phyloP scores from a whole-genome alignment of 768 basidiomycete species.

The Dacryopinax primogenitus region DNA sequence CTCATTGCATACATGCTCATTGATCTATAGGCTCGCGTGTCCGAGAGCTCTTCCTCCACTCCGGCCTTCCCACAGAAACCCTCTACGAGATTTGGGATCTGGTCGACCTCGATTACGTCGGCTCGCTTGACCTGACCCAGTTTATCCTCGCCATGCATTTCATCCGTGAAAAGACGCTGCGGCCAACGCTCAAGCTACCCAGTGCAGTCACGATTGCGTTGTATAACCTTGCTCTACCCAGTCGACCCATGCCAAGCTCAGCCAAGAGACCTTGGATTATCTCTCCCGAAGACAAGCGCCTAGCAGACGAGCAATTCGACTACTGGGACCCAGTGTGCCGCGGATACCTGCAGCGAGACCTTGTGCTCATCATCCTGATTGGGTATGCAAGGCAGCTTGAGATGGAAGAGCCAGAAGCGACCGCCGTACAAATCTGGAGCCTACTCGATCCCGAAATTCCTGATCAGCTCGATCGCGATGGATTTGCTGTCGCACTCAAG shows the following conservation, averaged over 20 bases:
- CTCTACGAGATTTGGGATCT: constrained; percentile 13
- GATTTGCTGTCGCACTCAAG: background rate
- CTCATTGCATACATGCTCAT: background rate
- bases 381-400: background rate
- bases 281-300: background rate
- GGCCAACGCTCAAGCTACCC: background rate
- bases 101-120: constrained; percentile 2
- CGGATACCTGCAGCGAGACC: constrained; percentile 1
- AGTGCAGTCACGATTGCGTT: background rate
- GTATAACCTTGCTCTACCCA: background rate
- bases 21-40: background rate
- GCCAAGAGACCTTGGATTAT: background rate
- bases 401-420: background rate
- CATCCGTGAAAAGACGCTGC: constrained; percentile 7
- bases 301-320: constrained; percentile 8
- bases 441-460: background rate
- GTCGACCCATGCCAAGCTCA: background rate
- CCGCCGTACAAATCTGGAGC: constrained; percentile 4
- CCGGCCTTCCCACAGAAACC: constrained; percentile 3
- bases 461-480: constrained; percentile 1
- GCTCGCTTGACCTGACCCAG: constrained; percentile 3
- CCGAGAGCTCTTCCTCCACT: constrained; percentile 8
- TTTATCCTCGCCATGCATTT: constrained; percentile 14
- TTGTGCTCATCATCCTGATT: constrained; percentile 2
- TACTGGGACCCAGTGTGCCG: constrained; percentile 3